Conservation (phyloP, 148 eudicot species). For the Selenicereus undatus region DNA sequence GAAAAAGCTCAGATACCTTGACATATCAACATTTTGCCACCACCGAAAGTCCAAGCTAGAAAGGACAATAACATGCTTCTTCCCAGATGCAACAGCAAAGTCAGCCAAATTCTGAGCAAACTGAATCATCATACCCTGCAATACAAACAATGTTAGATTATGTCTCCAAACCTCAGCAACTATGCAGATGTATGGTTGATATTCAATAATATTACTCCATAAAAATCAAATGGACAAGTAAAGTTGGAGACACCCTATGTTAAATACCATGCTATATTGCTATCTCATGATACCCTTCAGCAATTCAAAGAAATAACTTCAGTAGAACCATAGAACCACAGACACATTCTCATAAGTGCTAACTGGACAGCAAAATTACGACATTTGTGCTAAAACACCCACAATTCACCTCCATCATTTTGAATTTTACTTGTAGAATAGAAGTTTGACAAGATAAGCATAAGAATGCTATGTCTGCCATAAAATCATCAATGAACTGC, state of each 20-base stretch:
- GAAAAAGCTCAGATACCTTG: conserved; percentile 49
- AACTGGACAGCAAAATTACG: not conserved
- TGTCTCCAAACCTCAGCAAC: not conserved
- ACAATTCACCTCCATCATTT: not conserved
- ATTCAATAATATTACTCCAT: not conserved
- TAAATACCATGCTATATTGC: not conserved
- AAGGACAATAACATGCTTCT: conserved; percentile 79
- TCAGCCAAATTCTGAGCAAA: conserved; percentile 83
- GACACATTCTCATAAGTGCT: not conserved
- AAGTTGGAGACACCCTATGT: not conserved
- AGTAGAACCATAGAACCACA: not conserved
- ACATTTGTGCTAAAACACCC: not conserved
- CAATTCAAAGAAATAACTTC: not conserved
- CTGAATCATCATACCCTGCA: conserved; percentile 83
- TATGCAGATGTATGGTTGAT: not conserved
- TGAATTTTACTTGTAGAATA: not conserved
- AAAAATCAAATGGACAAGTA: not conserved
- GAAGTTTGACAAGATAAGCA: not conserved
- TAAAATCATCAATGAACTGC: not conserved
- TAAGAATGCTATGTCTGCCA: not conserved
- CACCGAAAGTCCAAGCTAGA: conserved; percentile 94
- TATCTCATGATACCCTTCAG: not conserved
- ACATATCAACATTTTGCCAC: conserved; percentile 81
- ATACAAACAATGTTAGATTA: not conserved
- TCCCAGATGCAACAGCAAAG: conserved; percentile 78